Conservation (phyloP, 2,329 filamentous ascomycete species). For the Periglandula ipomoeae region DNA sequence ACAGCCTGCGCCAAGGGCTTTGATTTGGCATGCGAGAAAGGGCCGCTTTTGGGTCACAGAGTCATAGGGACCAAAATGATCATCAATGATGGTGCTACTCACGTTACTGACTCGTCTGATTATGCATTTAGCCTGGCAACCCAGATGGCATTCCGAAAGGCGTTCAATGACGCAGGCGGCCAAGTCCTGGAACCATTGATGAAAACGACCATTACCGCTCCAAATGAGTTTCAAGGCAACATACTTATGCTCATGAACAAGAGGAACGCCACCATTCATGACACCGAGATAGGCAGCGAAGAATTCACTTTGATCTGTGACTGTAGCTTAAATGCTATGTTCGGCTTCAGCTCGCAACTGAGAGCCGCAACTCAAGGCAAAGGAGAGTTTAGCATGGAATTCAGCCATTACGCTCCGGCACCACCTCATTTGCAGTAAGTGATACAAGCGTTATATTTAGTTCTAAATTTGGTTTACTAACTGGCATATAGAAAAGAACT, state of each 20-base stretch:
- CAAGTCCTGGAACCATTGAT: constrained; percentile 90
- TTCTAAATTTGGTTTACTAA: background rate
- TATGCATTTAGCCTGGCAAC: constrained; percentile 92
- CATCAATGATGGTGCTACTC: constrained; percentile 90
- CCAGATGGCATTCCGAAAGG: constrained; percentile 92
- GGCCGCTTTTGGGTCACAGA: constrained; percentile 84
- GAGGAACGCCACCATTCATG: constrained; percentile 86
- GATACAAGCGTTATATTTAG: background rate
- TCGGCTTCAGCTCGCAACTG: constrained; percentile 87
- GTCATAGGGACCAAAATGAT: constrained; percentile 88
- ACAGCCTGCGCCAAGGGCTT: constrained; percentile 95
- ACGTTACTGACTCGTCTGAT: constrained; percentile 96
- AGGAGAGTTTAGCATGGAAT: constrained; percentile 98
- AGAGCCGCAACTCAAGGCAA: constrained; percentile 94
- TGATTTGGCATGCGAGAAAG: constrained; percentile 70
- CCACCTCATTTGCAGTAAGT: constrained; percentile 82
- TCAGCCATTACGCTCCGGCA: constrained; percentile 86
- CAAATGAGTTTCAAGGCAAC: constrained; percentile 94
- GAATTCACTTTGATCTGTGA: constrained; percentile 91
- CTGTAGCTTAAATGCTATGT: constrained; percentile 94
- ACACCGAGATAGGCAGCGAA: constrained; percentile 87
- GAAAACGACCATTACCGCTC: constrained; percentile 95
- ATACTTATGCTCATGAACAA: constrained; percentile 95
- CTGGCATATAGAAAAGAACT: constrained; percentile 43
- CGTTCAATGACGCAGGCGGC: constrained; percentile 72